A percentile compares a stretch with the other conserved stretches of the same genome.
Evolutionary conservation across 169 alveolate genomes (phyloP).

Genomic region (Plasmodium falciparum): DNA sequence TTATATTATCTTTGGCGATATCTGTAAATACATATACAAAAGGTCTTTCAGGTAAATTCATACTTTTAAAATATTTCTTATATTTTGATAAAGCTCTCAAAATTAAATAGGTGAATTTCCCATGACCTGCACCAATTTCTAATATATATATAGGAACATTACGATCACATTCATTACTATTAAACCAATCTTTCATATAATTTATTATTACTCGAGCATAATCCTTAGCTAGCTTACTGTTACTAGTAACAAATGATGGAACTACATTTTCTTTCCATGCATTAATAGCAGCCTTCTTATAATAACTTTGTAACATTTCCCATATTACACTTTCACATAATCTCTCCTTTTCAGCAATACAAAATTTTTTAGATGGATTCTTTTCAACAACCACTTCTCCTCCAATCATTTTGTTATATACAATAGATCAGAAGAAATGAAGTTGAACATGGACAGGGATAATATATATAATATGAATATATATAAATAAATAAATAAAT

Average conservation of each 20-base stretch:
- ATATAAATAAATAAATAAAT: neutral
- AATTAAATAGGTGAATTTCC: constrained; percentile 85
- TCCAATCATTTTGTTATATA: constrained; percentile 70
- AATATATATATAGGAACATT: constrained; percentile 80
- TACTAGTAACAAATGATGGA: constrained; percentile 89
- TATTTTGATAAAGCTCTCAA: constrained; percentile 85
- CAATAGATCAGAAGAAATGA: neutral
- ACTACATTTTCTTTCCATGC: constrained; percentile 89
- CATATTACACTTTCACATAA: constrained; percentile 87
- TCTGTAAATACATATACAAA: constrained; percentile 89
- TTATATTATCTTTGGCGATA: constrained; percentile 84
- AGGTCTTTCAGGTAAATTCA: constrained; percentile 86
- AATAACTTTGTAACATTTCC: constrained; percentile 86
- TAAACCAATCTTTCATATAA: constrained; percentile 85
- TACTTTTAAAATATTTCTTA: constrained; percentile 80
- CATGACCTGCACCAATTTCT: constrained; percentile 90
- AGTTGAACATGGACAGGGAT: neutral
- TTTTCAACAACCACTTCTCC: constrained; percentile 88
- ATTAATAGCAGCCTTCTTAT: constrained; percentile 85
- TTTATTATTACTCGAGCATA: constrained; percentile 87
- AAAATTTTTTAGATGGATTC: constrained; percentile 83
- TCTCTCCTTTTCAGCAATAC: constrained; percentile 81
- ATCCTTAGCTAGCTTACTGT: constrained; percentile 86
- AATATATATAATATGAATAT: neutral
- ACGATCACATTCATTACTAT: constrained; percentile 73